These are phyloP conservation scores for Santalum album DNA, from an alignment of 164 flowering plant species.

Conservation along the genomic window DNA sequence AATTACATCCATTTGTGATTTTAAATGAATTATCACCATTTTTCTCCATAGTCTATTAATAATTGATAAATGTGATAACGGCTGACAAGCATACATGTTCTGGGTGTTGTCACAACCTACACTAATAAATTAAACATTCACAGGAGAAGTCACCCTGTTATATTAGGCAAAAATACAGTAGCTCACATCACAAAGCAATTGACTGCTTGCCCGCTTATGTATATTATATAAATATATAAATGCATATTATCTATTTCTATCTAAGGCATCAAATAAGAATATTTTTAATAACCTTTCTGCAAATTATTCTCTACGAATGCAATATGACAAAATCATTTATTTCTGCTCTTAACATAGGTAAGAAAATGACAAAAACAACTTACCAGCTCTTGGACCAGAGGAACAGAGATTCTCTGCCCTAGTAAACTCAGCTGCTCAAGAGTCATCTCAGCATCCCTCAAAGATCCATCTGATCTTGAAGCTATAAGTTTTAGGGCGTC, in stretches of 20 bases:
- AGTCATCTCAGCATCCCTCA: conserved; percentile 98
- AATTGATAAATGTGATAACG: too few relatives aligned
- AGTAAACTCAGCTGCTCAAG: conserved; percentile 96
- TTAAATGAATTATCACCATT: too few relatives aligned
- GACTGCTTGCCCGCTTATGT: background rate
- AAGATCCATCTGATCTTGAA: conserved; percentile 91
- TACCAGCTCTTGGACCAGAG: conserved; percentile 93
- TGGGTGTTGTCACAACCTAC: too few relatives aligned
- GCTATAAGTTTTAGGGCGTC: conserved; percentile 93
- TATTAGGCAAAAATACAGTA: background rate
- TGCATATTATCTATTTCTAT: too few relatives aligned
- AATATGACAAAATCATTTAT: background rate
- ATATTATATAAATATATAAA: too few relatives aligned
- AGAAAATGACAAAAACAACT: conserved; percentile 17
- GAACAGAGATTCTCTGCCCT: conserved; percentile 77
- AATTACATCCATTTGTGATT: too few relatives aligned
- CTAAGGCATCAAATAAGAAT: background rate
- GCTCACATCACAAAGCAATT: background rate
- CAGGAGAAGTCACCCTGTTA: background rate
- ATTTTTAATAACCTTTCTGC: background rate
- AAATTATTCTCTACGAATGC: background rate
- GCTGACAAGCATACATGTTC: too few relatives aligned
- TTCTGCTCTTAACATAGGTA: background rate
- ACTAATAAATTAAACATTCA: too few relatives aligned
- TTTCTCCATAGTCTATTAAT: too few relatives aligned